Conservation (phyloP, 805 yeast genomes). For the Clavispora vitiphila region DNA sequence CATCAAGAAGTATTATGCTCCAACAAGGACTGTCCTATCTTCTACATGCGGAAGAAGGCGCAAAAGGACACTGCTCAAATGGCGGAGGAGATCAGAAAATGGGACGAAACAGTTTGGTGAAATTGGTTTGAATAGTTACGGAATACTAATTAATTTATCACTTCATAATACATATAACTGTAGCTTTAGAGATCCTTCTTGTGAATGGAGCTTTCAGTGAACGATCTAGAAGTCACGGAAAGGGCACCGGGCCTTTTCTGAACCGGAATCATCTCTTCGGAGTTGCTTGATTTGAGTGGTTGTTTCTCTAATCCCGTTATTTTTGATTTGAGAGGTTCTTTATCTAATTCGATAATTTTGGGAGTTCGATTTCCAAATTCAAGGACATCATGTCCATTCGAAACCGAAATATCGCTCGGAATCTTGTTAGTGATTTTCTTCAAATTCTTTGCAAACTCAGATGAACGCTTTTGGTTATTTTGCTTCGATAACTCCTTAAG, state of each 20-base stretch:
- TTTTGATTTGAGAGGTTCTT: conserved; percentile 8
- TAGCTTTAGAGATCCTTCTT: neutral
- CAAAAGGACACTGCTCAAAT: conserved; percentile 66
- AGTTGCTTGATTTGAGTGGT: conserved; percentile 15
- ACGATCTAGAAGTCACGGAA: conserved; percentile 25
- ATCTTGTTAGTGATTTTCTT: conserved; percentile 27
- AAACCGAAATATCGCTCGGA: conserved; percentile 3
- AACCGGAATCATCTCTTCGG: conserved; percentile 21
- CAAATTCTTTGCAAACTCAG: conserved; percentile 43
- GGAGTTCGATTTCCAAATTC: conserved; percentile 2
- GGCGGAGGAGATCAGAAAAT: conserved; percentile 54
- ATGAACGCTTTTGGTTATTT: conserved; percentile 40
- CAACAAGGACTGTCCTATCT: conserved; percentile 94
- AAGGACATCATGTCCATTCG: neutral
- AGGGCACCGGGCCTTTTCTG: conserved; percentile 28
- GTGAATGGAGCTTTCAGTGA: conserved; percentile 26
- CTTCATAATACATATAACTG: neutral
- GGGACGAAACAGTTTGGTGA: conserved; percentile 59
- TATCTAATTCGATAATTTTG: conserved; percentile 9
- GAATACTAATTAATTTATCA: neutral
- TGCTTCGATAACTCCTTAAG: conserved; percentile 51
- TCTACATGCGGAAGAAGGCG: conserved; percentile 89
- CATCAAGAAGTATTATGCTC: conserved; percentile 96
- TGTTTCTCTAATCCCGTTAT: conserved; percentile 9
- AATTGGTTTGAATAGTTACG: neutral